Conservation (phyloP, 2,329 filamentous ascomycete species). For the Fusarium vanettenii region DNA sequence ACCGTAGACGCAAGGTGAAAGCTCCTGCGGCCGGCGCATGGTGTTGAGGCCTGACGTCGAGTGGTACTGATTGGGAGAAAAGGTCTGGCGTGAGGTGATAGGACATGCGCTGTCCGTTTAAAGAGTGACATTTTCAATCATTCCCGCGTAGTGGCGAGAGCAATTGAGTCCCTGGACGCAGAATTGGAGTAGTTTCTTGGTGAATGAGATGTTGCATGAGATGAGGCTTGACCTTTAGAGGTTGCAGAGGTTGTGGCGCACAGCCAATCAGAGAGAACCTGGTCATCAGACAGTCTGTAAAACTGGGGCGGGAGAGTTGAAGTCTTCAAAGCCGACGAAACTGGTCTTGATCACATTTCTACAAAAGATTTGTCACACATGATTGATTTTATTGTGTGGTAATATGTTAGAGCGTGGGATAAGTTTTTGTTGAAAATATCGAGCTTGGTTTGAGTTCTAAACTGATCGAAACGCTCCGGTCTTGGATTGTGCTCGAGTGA, state of each 20-base stretch:
- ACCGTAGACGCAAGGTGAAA: slow-evolving; percentile 51
- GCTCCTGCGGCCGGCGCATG: slow-evolving; percentile 35
- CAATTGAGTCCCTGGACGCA: slow-evolving; percentile 7
- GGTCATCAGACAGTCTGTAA: background rate
- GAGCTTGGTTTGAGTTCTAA: background rate
- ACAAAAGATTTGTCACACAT: background rate
- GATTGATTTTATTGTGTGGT: background rate
- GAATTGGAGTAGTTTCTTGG: slow-evolving; percentile 6
- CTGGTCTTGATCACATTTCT: background rate
- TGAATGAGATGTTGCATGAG: slow-evolving; percentile 10
- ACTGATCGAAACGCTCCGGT: background rate
- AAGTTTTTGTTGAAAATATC: background rate
- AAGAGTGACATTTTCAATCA: slow-evolving; percentile 36
- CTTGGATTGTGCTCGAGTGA: background rate
- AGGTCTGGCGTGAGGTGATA: slow-evolving; percentile 24
- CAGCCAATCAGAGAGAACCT: slow-evolving; percentile 26
- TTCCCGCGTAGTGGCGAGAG: slow-evolving; percentile 3
- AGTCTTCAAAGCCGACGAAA: background rate
- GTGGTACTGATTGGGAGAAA: slow-evolving; percentile 8
- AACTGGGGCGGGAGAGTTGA: background rate
- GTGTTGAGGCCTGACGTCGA: slow-evolving; percentile 11
- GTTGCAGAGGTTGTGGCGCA: background rate
- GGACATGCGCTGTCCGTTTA: slow-evolving; percentile 10
- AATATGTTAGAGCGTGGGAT: background rate
- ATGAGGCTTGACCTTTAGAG: slow-evolving; percentile 16